Conservation (phyloP, 306 rosid species). For the Argentina anserina region DNA sequence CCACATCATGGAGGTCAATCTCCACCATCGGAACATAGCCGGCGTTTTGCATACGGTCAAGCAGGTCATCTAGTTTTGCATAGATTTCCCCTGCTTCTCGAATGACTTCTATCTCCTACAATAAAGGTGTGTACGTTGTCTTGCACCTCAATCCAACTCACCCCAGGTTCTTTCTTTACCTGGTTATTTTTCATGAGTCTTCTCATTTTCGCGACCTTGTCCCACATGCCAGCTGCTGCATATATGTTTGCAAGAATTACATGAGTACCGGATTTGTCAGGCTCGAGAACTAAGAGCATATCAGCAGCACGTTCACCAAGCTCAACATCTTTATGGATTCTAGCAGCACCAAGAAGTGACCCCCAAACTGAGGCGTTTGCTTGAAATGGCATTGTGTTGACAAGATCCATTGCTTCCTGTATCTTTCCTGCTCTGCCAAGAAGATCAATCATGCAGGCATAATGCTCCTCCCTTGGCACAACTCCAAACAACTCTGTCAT, state of each 20-base stretch:
- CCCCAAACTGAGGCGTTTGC: conserved; percentile 86
- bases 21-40: conserved; percentile 78
- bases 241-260: conserved; percentile 87
- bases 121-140: conserved; percentile 68
- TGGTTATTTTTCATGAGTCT: conserved; percentile 60
- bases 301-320: conserved; percentile 75
- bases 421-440: conserved; percentile 85
- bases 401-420: conserved; percentile 69
- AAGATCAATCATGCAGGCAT: conserved; percentile 95
- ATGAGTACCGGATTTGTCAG: conserved; percentile 86
- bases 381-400: conserved; percentile 66
- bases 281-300: conserved; percentile 70
- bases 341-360: conserved; percentile 91
- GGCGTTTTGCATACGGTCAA: conserved; percentile 52
- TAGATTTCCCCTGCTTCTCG: conserved; percentile 72
- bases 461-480: conserved; percentile 76
- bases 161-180: conserved; percentile 92
- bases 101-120: conserved; percentile 76
- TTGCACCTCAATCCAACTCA: conserved; percentile 90
- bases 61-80: conserved; percentile 63
- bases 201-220: conserved; percentile 66
- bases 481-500: conserved; percentile 69
- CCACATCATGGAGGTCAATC: conserved; percentile 78
- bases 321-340: conserved; percentile 72
- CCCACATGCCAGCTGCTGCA: conserved; percentile 86